phyloP scores from a whole-genome alignment of 345 rosid species.

The Chamaenerion angustifolium region DNA sequence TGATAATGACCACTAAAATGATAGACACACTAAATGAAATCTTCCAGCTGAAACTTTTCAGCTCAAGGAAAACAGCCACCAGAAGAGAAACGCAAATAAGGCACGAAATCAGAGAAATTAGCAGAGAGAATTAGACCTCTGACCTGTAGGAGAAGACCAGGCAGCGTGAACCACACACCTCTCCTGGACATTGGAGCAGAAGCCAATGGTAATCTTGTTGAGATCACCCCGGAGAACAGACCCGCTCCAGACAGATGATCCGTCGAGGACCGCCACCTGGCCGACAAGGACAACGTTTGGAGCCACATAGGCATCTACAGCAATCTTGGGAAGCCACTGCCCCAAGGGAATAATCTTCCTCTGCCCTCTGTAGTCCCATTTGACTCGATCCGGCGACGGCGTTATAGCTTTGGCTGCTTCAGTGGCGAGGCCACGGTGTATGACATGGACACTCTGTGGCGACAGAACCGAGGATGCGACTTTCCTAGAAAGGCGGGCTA shows the following conservation, averaged over 20 bases:
- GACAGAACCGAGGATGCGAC: constrained; percentile 14
- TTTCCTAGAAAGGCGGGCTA: constrained; percentile 40
- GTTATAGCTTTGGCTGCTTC: constrained; percentile 32
- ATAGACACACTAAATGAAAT: neutral
- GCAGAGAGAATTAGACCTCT: neutral
- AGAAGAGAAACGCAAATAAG: neutral
- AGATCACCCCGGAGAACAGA: constrained; percentile 94
- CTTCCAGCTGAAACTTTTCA: neutral
- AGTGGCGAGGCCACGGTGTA: constrained; percentile 20
- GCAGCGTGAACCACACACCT: constrained; percentile 92
- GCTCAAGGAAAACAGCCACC: neutral
- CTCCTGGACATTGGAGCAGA: constrained; percentile 89
- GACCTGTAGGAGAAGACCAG: constrained; percentile 96
- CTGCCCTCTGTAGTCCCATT: constrained; percentile 98
- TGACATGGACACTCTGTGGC: constrained; percentile 4
- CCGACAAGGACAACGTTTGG: constrained; percentile 90
- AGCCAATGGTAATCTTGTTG: constrained; percentile 83
- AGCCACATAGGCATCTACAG: constrained; percentile 94
- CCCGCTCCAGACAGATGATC: constrained; percentile 88
- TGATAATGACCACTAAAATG: too few species aligned
- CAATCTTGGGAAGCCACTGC: constrained; percentile 84
- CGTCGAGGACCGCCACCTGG: constrained; percentile 73
- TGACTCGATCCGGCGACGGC: constrained; percentile 70
- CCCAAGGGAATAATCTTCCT: constrained; percentile 83
- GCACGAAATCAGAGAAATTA: neutral